A percentile compares a stretch with the other conserved stretches of the same genome.
Evolutionary conservation across 768 basidiomycete species (phyloP).

Genomic region (Candolleomyces eurysporus): DNA sequence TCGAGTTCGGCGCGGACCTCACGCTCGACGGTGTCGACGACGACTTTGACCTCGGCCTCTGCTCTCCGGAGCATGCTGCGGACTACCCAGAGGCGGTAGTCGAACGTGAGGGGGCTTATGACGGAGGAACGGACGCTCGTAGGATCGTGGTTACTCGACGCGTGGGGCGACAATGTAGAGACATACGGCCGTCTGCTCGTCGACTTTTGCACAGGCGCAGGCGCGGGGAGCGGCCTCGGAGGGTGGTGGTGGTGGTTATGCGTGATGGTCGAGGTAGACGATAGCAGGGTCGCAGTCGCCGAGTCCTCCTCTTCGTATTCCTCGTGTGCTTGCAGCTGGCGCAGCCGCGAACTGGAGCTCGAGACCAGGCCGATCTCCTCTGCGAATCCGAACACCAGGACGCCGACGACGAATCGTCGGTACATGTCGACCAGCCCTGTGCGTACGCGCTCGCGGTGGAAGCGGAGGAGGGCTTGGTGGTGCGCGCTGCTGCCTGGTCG

Average conservation of each 20-base stretch:
- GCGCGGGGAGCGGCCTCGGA: too few species aligned
- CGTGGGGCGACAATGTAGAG: background rate
- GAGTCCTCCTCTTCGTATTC: too few species aligned
- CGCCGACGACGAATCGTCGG: conserved; percentile 5
- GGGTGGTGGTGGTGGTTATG: too few species aligned
- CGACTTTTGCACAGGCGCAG: background rate
- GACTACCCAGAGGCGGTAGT: conserved; percentile 6
- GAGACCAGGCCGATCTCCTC: background rate
- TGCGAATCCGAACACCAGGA: conserved; percentile 1
- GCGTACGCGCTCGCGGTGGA: background rate
- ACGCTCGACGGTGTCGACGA: background rate
- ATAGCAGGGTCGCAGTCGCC: too few species aligned
- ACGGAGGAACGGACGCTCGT: background rate
- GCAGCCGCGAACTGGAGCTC: background rate
- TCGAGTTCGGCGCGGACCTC: background rate
- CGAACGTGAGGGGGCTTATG: background rate
- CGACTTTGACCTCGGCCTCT: conserved; percentile 1
- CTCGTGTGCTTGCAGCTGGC: background rate
- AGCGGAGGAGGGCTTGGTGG: background rate
- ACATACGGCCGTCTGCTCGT: too few species aligned
- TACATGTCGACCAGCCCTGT: conserved; percentile 3
- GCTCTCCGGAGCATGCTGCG: conserved; percentile 7
- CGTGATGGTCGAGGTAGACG: too few species aligned
- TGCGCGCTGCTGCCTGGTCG: background rate
- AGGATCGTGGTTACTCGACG: background rate